Percentiles rank a stretch among this genome's conserved stretches.
phyloP scores from a whole-genome alignment of 2,329 filamentous ascomycete genomes.

The Fusarium lyarnte region DNA sequence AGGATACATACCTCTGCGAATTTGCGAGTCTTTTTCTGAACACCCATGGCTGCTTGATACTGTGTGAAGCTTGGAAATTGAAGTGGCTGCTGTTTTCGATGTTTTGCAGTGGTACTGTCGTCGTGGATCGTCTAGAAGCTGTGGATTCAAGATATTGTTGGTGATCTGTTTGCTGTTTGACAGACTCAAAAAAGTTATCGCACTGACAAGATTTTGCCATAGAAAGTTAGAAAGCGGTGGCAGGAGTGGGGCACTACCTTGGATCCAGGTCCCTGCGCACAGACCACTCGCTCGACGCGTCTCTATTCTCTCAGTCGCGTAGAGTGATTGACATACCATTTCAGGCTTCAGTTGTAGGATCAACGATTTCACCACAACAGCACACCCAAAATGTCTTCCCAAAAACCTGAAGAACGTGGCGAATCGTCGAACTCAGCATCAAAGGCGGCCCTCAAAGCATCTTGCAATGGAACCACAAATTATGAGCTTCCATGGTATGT shows the following conservation, averaged over 20 bases:
- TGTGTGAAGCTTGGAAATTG: background rate
- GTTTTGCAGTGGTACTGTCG: background rate
- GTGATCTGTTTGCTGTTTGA: slow-evolving; percentile 22
- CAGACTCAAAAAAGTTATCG: slow-evolving; percentile 41
- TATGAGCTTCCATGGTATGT: slow-evolving; percentile 84
- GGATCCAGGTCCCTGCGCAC: slow-evolving; percentile 35
- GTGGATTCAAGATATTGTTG: slow-evolving; percentile 5
- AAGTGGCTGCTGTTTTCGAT: background rate
- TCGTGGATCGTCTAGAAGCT: background rate
- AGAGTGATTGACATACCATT: slow-evolving; percentile 45
- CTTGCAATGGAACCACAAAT: slow-evolving; percentile 60
- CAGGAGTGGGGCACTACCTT: slow-evolving; percentile 17
- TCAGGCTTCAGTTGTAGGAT: slow-evolving; percentile 33
- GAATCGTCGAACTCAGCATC: slow-evolving; percentile 69
- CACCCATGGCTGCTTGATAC: slow-evolving; percentile 71
- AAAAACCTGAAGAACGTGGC: slow-evolving; percentile 62
- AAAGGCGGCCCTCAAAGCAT: slow-evolving; percentile 64
- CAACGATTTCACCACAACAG: slow-evolving; percentile 18
- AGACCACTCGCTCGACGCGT: slow-evolving; percentile 48
- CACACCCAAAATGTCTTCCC: slow-evolving; percentile 55
- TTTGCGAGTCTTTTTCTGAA: slow-evolving; percentile 90
- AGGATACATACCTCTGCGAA: slow-evolving; percentile 71
- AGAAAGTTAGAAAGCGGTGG: slow-evolving; percentile 42
- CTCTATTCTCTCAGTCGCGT: slow-evolving; percentile 47
- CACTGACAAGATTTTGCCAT: slow-evolving; percentile 43